A percentile compares a stretch with the other conserved stretches of the same genome.
Conservation (phyloP, 2,329 filamentous ascomycete genomes). For the Penicillium sp. region DNA sequence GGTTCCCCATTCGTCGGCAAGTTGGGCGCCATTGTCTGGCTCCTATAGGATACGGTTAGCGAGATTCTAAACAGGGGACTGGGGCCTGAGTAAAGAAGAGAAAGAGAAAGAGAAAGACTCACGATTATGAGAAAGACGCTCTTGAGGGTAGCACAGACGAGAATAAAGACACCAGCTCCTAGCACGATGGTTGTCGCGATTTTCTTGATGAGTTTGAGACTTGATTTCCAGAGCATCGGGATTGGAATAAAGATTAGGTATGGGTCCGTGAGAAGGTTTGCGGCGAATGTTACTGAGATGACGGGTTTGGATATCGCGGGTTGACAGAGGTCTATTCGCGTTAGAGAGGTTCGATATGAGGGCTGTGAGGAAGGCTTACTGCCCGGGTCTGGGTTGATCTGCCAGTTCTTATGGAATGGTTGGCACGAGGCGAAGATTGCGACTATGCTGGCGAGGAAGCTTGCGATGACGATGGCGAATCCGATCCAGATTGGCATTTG, state of each 20-base stretch:
- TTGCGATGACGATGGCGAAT: slow-evolving; percentile 46
- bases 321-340: slow-evolving; percentile 44
- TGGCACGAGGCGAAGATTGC: slow-evolving; percentile 51
- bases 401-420: slow-evolving; percentile 55
- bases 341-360: neutral
- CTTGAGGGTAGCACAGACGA: slow-evolving; percentile 52
- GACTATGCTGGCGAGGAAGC: slow-evolving; percentile 48
- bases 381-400: slow-evolving; percentile 57
- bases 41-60: slow-evolving; percentile 16
- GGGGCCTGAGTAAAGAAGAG: too few relatives aligned
- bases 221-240: slow-evolving; percentile 54
- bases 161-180: slow-evolving; percentile 52
- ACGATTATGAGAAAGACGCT: slow-evolving; percentile 48
- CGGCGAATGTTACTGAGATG: slow-evolving; percentile 47
- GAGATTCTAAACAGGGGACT: neutral
- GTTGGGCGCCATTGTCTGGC: slow-evolving; percentile 30
- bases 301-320: slow-evolving; percentile 50
- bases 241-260: slow-evolving; percentile 59
- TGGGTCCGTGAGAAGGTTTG: slow-evolving; percentile 55
- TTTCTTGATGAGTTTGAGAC: slow-evolving; percentile 50
- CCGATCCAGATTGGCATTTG: slow-evolving; percentile 48
- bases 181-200: slow-evolving; percentile 52
- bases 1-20: slow-evolving; percentile 38
- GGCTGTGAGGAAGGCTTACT: slow-evolving; percentile 37
- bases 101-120: neutral